Evolutionary conservation across 2,329 filamentous ascomycete species (phyloP).

Genomic region (Penicillium crustosum): DNA sequence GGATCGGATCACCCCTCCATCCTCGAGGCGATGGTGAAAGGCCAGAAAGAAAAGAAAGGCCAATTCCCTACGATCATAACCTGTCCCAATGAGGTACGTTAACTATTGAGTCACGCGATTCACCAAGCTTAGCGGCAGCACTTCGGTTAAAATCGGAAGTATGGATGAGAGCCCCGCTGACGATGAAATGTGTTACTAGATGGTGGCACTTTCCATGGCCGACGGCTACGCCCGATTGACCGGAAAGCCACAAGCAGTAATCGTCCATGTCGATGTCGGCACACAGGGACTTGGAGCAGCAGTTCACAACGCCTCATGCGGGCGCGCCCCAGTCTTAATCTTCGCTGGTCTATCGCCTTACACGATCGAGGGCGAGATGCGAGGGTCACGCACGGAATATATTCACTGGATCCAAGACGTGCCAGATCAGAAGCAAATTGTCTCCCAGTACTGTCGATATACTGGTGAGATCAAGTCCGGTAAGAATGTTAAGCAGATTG

Average conservation of each 20-base stretch:
- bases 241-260: conserved; percentile 71
- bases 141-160: conserved; percentile 13
- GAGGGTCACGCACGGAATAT: conserved; percentile 76
- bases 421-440: conserved; percentile 75
- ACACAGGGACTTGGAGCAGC: conserved; percentile 76
- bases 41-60: conserved; percentile 63
- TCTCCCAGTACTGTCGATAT: conserved; percentile 84
- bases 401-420: conserved; percentile 87
- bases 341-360: conserved; percentile 77
- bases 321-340: conserved; percentile 71
- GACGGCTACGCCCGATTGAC: conserved; percentile 75
- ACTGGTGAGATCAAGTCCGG: conserved; percentile 79
- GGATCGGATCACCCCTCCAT: conserved; percentile 68
- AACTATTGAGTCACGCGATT: conserved; percentile 1
- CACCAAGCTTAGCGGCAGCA: neutral
- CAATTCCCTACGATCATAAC: conserved; percentile 73
- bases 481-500: conserved; percentile 83
- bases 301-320: conserved; percentile 75
- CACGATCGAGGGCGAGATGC: conserved; percentile 74
- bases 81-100: conserved; percentile 71
- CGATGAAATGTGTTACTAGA: conserved; percentile 47
- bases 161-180: neutral
- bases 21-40: conserved; percentile 77
- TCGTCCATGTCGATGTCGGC: conserved; percentile 79
- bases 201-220: conserved; percentile 82